These are phyloP conservation scores for Magnusiomyces ingens DNA, from an alignment of 1,139 yeast species.

Conservation along the genomic window DNA sequence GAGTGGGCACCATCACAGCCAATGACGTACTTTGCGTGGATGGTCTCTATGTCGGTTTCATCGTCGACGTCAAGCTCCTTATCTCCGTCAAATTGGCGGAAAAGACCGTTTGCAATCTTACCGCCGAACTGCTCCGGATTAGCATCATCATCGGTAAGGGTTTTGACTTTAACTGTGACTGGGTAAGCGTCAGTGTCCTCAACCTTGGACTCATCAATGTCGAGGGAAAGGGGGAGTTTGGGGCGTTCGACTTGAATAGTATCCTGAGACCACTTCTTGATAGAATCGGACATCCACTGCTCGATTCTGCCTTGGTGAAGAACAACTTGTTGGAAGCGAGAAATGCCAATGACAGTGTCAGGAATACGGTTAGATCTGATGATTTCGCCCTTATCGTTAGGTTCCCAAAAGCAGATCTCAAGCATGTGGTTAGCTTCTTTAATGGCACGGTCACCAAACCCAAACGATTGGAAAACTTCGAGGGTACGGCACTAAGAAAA, in stretches of 20 bases:
- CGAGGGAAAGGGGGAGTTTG: conserved; percentile 26
- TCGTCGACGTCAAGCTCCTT: conserved; percentile 15
- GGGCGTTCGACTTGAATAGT: conserved; percentile 29
- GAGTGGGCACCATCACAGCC: conserved; percentile 39
- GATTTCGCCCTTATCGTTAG: conserved; percentile 17
- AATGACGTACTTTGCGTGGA: conserved; percentile 34
- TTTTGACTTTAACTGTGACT: conserved; percentile 28
- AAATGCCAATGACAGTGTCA: conserved; percentile 32
- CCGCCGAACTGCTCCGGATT: conserved; percentile 29
- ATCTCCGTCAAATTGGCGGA: conserved; percentile 33
- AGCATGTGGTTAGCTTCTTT: conserved; percentile 32
- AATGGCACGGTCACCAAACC: conserved; percentile 32
- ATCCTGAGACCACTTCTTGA: conserved; percentile 29
- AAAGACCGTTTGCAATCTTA: conserved; percentile 30
- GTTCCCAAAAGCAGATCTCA: conserved; percentile 25
- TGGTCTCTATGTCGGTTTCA: conserved; percentile 17
- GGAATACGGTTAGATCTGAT: conserved; percentile 29
- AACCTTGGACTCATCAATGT: conserved; percentile 25
- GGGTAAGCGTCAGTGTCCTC: conserved; percentile 30
- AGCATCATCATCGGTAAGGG: conserved; percentile 22
- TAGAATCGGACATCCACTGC: conserved; percentile 29
- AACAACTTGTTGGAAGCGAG: conserved; percentile 33
- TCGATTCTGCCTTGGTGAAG: conserved; percentile 36
- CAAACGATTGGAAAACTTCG: conserved; percentile 33
- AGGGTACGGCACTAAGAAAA: conserved; percentile 28